Evolutionary conservation across 129 eudicot species (phyloP), one percentile per base, ranked within the genome.

Genomic region (Escallonia herrerae): DNA sequence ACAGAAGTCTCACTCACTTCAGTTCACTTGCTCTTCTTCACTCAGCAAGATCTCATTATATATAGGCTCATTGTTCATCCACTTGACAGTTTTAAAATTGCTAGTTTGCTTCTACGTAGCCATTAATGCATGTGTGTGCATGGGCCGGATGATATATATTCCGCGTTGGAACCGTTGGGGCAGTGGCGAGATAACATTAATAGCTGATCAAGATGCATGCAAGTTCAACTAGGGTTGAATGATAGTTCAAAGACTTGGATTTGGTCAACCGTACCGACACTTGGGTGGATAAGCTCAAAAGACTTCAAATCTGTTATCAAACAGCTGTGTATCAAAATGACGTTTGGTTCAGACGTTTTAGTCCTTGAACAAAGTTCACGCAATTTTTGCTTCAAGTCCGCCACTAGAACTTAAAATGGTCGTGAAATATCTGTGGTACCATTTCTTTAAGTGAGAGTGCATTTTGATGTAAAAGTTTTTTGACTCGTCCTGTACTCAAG

Each of bases 221-320:
- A 22, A 22, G 33, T 22, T 22, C 33, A 22, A 22, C 33, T 22
- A 22, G 33, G 33, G 33, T 22, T 22, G 33, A 22, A 22, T 22
- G 33, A 22, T 22, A 22, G 33, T 22, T 22, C 33, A 22, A 22
- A 22, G 33, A 22, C 33, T 14, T 53, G 62, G 55, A 38, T 6
- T 2, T 13, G 6, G 55, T 58, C 71, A 48, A 65, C 72, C 12
- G 37, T 62, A 52, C 45, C 46, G 58, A 53, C 58, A 13, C 38
- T 54, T 12, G 8, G 8, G 7, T 50, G 10, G 33, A 22, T 22
- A 22, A 22, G 33, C 33, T 22, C 33, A 22, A 22, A 22, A 22
- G 33, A 22, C 33, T 22, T 22, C 33, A 22, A 22, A 22, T 22
- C 33, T 22, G 33, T 22, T 22, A 22, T 22, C 33, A 22, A 22